These are phyloP conservation scores for Hirsutella minnesotensis DNA, from an alignment of 2,329 filamentous ascomycete species.

Conservation along the genomic window DNA sequence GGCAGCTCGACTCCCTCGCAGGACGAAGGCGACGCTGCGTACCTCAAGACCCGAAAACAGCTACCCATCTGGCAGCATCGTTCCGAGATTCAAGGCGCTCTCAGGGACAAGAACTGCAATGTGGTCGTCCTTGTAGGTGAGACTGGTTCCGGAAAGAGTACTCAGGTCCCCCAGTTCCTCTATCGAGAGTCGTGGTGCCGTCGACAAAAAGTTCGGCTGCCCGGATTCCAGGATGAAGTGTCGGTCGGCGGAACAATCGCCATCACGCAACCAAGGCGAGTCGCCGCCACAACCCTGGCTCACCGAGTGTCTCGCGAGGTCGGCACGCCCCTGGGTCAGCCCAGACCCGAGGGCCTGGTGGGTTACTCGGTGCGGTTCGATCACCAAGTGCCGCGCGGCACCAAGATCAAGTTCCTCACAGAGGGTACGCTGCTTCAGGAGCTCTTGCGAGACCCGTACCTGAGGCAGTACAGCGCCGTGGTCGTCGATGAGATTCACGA, in stretches of 20 bases:
- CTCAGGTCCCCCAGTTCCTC: constrained; percentile 88
- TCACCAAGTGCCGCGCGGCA: constrained; percentile 68
- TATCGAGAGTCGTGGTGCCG: constrained; percentile 69
- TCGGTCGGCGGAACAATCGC: constrained; percentile 71
- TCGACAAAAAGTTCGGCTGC: constrained; percentile 40
- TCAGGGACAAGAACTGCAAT: constrained; percentile 46
- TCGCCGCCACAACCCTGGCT: constrained; percentile 86
- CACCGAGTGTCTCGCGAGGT: constrained; percentile 74
- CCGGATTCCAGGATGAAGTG: constrained; percentile 25
- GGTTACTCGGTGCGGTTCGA: constrained; percentile 96
- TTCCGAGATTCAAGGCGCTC: constrained; percentile 52
- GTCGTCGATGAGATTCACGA: constrained; percentile 97
- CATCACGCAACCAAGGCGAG: constrained; percentile 85
- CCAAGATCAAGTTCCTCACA: constrained; percentile 84
- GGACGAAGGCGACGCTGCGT: constrained; percentile 16
- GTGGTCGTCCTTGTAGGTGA: constrained; percentile 83
- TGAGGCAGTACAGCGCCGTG: constrained; percentile 78
- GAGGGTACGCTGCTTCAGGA: constrained; percentile 96
- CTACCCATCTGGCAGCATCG: constrained; percentile 74
- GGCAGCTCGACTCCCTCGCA: constrained; percentile 7
- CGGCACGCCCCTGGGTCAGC: constrained; percentile 38
- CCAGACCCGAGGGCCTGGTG: constrained; percentile 40
- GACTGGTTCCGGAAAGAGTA: constrained; percentile 94
- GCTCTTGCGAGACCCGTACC: constrained; percentile 70
- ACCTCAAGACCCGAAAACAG: constrained; percentile 43